Evolutionary conservation across 345 rosid genomes (phyloP), one percentile per base, ranked within the genome.

Genomic region (Hibiscus tridactylites): DNA sequence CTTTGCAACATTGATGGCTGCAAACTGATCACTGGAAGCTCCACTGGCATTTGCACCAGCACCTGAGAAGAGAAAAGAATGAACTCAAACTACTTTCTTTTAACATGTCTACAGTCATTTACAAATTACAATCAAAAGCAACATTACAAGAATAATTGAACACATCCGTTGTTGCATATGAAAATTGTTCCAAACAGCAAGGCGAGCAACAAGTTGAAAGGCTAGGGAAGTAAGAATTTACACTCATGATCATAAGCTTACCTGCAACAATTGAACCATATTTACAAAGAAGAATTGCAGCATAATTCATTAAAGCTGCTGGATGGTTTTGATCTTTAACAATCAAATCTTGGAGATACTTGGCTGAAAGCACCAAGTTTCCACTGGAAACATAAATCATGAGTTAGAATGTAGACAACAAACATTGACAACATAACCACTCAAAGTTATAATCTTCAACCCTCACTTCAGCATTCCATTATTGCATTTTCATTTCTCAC

Each of bases 281-380:
- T 82, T 88, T 90, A 86, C 91, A 89, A 60, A 92, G 88, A 74
- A 95, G 91, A 80, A 85, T 70, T 1, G 90, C 91, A 57, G 97
- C 97, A 82, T 90, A 95, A 72, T 95, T 90, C 73, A 88, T 76
- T 57, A 92, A 81, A 31, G 97, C 91, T 35, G 97, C 88, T 59
- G 99, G 99, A 84, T 95, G 99, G 60, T 87, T 90, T 79, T 92
- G 98, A 81, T 95, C 99, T 82, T 85, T 90, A 60, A 90, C 84
- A 66, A 92, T 78, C 86, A 95, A 68, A 72, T 90, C 97, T 84
- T 92, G 96, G 72, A 95, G 87, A 76, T 96, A 95, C 78, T 87
- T 92, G 70, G 87, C 91, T 73, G 99, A 82, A 58, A 83, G 88
- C 79, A 88, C 96, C 84, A 90, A 68, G 78, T 88, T 82, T 72